These are phyloP conservation scores for Leccinum angustisporum DNA, from an alignment of 1,284 basidiomycete species.

Conservation along the genomic window DNA sequence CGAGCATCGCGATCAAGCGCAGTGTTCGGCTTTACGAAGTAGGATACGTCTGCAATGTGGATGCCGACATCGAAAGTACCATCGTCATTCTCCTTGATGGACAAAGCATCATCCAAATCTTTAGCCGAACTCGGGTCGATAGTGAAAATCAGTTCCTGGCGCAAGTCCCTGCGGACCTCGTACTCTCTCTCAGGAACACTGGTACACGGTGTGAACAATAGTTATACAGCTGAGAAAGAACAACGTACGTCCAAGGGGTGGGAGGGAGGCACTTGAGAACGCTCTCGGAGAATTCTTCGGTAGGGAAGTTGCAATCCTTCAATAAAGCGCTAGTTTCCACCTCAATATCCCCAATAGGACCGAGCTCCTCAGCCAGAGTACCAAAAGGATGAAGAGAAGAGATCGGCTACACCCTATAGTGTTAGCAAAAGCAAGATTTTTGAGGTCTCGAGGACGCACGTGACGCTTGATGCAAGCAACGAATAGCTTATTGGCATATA, in stretches of 20 bases:
- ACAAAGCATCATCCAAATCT: conserved; percentile 94
- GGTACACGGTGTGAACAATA: conserved; percentile 13
- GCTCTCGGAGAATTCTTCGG: conserved; percentile 89
- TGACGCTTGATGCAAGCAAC: conserved; percentile 99
- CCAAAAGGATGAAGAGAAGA: conserved; percentile 99
- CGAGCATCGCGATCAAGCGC: conserved; percentile 96
- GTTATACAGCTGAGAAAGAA: neutral
- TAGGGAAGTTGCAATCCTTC: conserved; percentile 98
- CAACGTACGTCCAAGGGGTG: conserved; percentile 84
- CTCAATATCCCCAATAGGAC: conserved; percentile 97
- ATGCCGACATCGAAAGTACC: conserved; percentile 91
- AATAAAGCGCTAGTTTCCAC: conserved; percentile 96
- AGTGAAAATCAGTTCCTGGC: conserved; percentile 84
- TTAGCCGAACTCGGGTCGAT: conserved; percentile 90
- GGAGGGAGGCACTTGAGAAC: conserved; percentile 97
- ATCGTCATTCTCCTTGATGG: conserved; percentile 85
- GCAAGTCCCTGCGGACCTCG: conserved; percentile 85
- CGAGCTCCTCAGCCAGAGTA: conserved; percentile 96
- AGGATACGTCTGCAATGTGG: conserved; percentile 94
- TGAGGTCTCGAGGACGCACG: conserved; percentile 43
- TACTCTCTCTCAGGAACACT: conserved; percentile 92
- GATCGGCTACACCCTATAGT: conserved; percentile 58
- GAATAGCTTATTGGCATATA: conserved; percentile 89
- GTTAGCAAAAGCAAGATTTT: conserved; percentile 11
- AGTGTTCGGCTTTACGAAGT: conserved; percentile 95